These are phyloP conservation scores for Clavariopsis aquatica DNA, from an alignment of 495 filamentous ascomycete genomes.

Conservation along the genomic window DNA sequence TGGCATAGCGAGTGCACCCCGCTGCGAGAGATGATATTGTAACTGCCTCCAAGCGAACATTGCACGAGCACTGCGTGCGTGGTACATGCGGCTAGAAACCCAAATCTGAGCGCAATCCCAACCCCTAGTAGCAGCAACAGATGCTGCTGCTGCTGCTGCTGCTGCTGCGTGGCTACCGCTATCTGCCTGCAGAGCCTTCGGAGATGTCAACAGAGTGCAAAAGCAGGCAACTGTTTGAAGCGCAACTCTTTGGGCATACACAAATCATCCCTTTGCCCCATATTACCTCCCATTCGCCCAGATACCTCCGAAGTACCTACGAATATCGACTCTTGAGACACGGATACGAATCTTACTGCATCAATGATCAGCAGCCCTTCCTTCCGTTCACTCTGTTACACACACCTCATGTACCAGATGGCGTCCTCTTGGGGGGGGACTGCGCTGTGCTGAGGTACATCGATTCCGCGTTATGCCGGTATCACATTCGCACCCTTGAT, in stretches of 20 bases:
- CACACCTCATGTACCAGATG: not conserved
- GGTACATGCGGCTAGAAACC: too few species aligned
- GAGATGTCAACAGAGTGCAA: not conserved
- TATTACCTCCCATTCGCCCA: conserved; percentile 7
- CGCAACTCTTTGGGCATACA: not conserved
- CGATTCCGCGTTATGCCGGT: not conserved
- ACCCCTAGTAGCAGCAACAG: too few species aligned
- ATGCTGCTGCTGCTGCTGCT: too few species aligned
- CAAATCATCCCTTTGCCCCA: conserved; percentile 11
- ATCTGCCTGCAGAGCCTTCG: too few species aligned
- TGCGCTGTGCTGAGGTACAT: not conserved
- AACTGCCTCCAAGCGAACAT: too few species aligned
- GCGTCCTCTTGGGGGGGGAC: not conserved
- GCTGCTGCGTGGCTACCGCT: too few species aligned
- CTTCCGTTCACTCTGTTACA: not conserved
- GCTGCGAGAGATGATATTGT: not conserved
- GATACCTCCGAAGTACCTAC: conserved; percentile 3
- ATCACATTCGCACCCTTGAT: not conserved
- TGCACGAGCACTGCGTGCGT: too few species aligned
- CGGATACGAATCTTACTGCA: conserved; percentile 33
- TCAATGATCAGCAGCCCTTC: conserved; percentile 1
- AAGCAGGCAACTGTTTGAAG: not conserved
- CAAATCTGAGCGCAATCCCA: too few species aligned
- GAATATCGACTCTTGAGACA: conserved; percentile 7
- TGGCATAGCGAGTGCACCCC: not conserved